A percentile compares a stretch with the other conserved stretches of the same genome.
phyloP scores from a whole-genome alignment of 306 rosid species.

The Dryas drummondii region DNA sequence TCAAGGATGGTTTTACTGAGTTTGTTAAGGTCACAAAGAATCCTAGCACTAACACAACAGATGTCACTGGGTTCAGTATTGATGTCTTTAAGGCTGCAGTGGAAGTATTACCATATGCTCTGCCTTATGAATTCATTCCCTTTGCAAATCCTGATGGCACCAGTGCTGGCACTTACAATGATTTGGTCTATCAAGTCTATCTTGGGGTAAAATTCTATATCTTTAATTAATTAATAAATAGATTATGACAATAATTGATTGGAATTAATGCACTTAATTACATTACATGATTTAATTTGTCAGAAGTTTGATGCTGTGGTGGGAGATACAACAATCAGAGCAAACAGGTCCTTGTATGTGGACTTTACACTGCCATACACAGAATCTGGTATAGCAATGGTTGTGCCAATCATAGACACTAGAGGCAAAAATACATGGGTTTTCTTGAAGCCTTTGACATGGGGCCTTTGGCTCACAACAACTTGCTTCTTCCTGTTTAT shows the following conservation, averaged over 20 bases:
- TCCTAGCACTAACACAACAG: neutral
- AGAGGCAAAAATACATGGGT: constrained; percentile 26
- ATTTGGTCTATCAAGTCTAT: constrained; percentile 25
- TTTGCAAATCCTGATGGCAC: constrained; percentile 7
- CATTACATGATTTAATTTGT: too few species aligned
- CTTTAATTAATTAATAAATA: too few species aligned
- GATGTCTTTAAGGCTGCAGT: constrained; percentile 38
- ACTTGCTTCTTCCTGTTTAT: constrained; percentile 33
- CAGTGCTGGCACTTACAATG: constrained; percentile 30
- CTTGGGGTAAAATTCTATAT: constrained; percentile 31
- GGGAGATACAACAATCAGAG: constrained; percentile 37
- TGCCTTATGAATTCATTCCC: constrained; percentile 36
- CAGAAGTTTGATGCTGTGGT: constrained; percentile 35
- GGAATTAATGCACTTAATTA: too few species aligned
- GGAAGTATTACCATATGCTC: constrained; percentile 28
- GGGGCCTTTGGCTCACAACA: constrained; percentile 32
- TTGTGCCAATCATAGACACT: constrained; percentile 27
- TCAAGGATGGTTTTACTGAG: constrained; percentile 21
- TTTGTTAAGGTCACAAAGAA: constrained; percentile 16
- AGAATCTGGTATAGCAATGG: constrained; percentile 26
- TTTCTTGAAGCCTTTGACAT: constrained; percentile 38
- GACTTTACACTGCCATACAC: constrained; percentile 46
- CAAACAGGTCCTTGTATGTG: constrained; percentile 24
- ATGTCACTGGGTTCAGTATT: constrained; percentile 30
- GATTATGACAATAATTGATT: too few species aligned